A percentile compares a stretch with the other conserved stretches of the same genome.
phyloP scores from a whole-genome alignment of 1,139 yeast genomes.

The Suhomyces bolitotheri region DNA sequence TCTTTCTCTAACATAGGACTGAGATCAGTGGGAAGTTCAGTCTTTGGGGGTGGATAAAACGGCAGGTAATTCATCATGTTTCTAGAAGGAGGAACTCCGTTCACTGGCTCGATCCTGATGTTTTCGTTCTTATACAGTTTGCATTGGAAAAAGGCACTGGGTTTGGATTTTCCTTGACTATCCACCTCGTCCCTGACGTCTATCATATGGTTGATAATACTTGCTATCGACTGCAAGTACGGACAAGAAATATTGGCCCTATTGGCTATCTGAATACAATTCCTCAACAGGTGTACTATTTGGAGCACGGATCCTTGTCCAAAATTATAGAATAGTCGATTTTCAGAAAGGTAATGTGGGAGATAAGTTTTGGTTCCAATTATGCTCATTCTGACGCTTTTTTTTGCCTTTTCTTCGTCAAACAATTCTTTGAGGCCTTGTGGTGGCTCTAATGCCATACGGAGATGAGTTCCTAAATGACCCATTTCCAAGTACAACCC shows the following conservation, averaged over 20 bases:
- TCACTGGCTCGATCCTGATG: constrained; percentile 14
- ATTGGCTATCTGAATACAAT: constrained; percentile 15
- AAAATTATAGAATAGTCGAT: constrained; percentile 14
- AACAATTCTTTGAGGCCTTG: neutral
- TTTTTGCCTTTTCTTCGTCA: neutral
- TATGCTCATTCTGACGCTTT: neutral
- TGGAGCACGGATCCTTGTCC: constrained; percentile 20
- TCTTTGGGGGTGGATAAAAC: constrained; percentile 25
- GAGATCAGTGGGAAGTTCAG: constrained; percentile 8
- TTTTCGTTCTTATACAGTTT: neutral
- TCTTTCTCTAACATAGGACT: neutral
- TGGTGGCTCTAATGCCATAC: neutral
- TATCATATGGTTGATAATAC: constrained; percentile 17
- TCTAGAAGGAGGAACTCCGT: constrained; percentile 24
- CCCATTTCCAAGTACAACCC: constrained; percentile 25
- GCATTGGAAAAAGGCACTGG: neutral
- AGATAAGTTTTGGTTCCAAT: constrained; percentile 4
- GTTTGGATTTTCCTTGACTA: neutral
- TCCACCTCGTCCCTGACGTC: constrained; percentile 13
- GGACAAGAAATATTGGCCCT: constrained; percentile 13
- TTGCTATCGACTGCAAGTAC: constrained; percentile 18
- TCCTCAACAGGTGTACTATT: constrained; percentile 11
- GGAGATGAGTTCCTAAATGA: constrained; percentile 9
- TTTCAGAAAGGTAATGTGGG: constrained; percentile 14
- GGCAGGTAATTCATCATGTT: constrained; percentile 33